A percentile compares a stretch with the other conserved stretches of the same genome.
These are phyloP conservation scores for Cunninghamia lanceolata DNA, from an alignment of 75 land plant genomes.

Conservation along the genomic window DNA sequence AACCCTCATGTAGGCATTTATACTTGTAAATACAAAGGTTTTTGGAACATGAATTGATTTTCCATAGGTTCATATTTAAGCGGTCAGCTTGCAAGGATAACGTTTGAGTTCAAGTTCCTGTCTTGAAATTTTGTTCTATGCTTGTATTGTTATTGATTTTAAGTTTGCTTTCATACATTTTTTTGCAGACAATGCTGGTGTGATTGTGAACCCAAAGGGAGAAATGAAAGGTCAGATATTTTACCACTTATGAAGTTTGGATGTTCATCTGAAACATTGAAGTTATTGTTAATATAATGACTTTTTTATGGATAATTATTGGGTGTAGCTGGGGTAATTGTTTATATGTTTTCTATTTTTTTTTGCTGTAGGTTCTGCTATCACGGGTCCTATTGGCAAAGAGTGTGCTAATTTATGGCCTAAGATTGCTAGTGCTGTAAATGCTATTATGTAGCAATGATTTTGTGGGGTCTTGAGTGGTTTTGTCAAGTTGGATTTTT, in stretches of 20 bases:
- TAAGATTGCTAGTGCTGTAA: slow-evolving; percentile 68
- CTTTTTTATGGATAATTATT: not conserved
- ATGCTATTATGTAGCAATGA: slow-evolving; percentile 37
- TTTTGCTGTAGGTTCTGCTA: slow-evolving; percentile 15
- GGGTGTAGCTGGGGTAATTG: not conserved
- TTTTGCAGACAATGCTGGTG: slow-evolving; percentile 69
- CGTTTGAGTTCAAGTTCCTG: not conserved
- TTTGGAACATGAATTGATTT: no score
- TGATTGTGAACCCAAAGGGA: slow-evolving; percentile 67
- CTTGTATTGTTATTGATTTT: not conserved
- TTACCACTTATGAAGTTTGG: not conserved
- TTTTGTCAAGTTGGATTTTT: not conserved
- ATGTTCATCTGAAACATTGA: not conserved
- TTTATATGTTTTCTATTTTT: not conserved
- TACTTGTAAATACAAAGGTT: no score
- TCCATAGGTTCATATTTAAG: no score
- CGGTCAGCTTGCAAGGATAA: no score
- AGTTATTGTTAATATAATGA: not conserved
- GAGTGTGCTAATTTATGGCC: slow-evolving; percentile 49
- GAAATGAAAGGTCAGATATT: slow-evolving; percentile 61
- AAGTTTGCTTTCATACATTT: not conserved
- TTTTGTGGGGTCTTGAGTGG: not conserved
- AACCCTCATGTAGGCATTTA: no score
- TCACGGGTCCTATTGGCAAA: slow-evolving; percentile 40
- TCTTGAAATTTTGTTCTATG: not conserved